These are phyloP conservation scores for Herpotrichia juniperi DNA, from an alignment of 2,329 filamentous ascomycete genomes.

Conservation along the genomic window DNA sequence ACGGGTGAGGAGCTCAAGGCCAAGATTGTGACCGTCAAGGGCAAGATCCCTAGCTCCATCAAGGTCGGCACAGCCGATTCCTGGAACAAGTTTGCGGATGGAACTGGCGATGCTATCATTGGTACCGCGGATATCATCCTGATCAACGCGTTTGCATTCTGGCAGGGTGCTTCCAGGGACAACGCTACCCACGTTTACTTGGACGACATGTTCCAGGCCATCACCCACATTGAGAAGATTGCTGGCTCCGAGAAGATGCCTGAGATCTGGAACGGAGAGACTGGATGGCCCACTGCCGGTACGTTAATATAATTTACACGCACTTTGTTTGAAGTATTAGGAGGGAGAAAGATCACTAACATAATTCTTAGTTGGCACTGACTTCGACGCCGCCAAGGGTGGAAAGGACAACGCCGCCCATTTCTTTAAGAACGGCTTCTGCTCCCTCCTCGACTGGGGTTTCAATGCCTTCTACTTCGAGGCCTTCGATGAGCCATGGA, in stretches of 20 bases:
- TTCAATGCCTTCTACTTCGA: constrained; percentile 76
- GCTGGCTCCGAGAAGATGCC: constrained; percentile 60
- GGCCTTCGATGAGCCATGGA: constrained; percentile 76
- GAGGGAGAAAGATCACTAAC: constrained; percentile 14
- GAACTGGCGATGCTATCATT: constrained; percentile 69
- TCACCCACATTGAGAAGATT: constrained; percentile 65
- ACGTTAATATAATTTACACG: no score
- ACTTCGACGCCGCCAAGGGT: constrained; percentile 67
- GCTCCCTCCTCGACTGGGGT: constrained; percentile 68
- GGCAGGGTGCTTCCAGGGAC: constrained; percentile 66
- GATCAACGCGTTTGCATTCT: constrained; percentile 74
- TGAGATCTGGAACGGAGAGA: constrained; percentile 73
- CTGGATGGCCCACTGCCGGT: constrained; percentile 67
- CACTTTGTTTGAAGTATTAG: no score
- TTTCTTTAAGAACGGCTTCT: constrained; percentile 69
- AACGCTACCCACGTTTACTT: constrained; percentile 69
- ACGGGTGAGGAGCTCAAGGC: constrained; percentile 64
- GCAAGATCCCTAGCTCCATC: constrained; percentile 56
- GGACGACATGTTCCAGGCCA: constrained; percentile 69
- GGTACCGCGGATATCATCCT: constrained; percentile 67
- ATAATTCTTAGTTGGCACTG: constrained; percentile 57
- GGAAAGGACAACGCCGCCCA: constrained; percentile 62
- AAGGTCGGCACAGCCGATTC: constrained; percentile 72
- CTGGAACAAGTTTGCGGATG: constrained; percentile 75
- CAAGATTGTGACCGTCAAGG: constrained; percentile 68